Base-by-base conservation (phyloP, 2,329 filamentous ascomycete genomes). In the Xylariaceae sp. region DNA sequence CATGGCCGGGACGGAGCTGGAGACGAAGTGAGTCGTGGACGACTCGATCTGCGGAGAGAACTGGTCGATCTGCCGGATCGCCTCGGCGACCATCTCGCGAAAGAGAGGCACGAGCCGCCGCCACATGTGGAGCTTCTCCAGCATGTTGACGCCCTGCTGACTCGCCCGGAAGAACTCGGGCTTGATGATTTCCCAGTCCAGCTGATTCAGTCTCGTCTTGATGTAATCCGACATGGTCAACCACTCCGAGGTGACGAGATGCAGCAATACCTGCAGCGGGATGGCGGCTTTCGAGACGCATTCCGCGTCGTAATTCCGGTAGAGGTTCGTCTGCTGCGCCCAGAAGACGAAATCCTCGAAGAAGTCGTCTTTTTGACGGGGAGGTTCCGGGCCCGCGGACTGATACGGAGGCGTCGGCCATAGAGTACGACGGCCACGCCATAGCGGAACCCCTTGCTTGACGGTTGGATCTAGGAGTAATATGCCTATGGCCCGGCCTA, bases 311-410 rank as follows among this genome's bases (percentile, higher is more conserved):
- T 31, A 45, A 30, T 45, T 45, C 29, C 48, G 50, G 46, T 59
- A 67, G 12, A 55, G 45, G 1, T 59, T 53, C 5, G 54, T 56
- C 12, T 59, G 60, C 4, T 51, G 50, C 3, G 64, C 64, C 64
- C 64, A 67, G 51, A 65, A 64, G 34, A 66, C 44, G 29, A 65
- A 67, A 42, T 67, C 60, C 0, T 66, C 49, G 19, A 64, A 67
- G 19, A 65, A 53, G 7, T 55, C 60, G 19, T 50, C 46, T 26
- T 57, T 32, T 4, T 47, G 4, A 3, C 49, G 54, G 7, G 55
- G 50, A 1, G 37, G 7, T 9, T 40, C 29, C 3, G 44, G 6
- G 4, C 11, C 9, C 27, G 19, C 27, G 3, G 41, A 12, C 30
- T 45, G 39, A n/a, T 53, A 34, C 48, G 27, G 41, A n/a, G 60